Conservation (phyloP, 805 yeast genomes). For the Pichia thaimueangensis region DNA sequence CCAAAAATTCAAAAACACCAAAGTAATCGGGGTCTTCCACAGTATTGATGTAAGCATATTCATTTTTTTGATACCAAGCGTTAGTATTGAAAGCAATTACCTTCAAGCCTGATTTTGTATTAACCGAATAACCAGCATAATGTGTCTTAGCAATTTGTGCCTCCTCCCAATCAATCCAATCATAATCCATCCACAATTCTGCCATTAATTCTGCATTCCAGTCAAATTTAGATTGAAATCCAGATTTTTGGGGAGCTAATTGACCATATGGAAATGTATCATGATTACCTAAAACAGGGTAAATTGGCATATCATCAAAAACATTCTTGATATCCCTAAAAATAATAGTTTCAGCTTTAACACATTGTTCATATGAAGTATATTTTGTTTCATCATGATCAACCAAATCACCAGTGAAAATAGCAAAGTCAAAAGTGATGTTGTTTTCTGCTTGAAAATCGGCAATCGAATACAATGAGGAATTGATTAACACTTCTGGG, state of each 20-base stretch:
- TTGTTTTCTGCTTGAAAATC: constrained; percentile 28
- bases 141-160: constrained; percentile 37
- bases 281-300: constrained; percentile 62
- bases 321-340: constrained; percentile 45
- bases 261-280: constrained; percentile 71
- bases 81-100: constrained; percentile 61
- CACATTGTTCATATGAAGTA: constrained; percentile 41
- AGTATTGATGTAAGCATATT: constrained; percentile 47
- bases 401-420: constrained; percentile 70
- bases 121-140: constrained; percentile 56
- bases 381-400: constrained; percentile 55
- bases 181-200: constrained; percentile 40
- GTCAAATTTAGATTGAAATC: constrained; percentile 35
- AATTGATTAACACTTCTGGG: constrained; percentile 58
- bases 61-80: constrained; percentile 59
- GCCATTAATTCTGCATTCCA: constrained; percentile 45
- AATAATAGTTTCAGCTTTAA: constrained; percentile 45
- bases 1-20: constrained; percentile 56
- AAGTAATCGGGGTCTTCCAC: constrained; percentile 48
- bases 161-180: constrained; percentile 36
- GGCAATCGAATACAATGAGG: constrained; percentile 42
- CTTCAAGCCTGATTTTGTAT: constrained; percentile 50
- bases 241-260: constrained; percentile 47
- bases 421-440: constrained; percentile 47
- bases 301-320: constrained; percentile 49